These are phyloP conservation scores for Nidularia sp. DNA, from an alignment of 768 basidiomycete genomes.

Conservation along the genomic window DNA sequence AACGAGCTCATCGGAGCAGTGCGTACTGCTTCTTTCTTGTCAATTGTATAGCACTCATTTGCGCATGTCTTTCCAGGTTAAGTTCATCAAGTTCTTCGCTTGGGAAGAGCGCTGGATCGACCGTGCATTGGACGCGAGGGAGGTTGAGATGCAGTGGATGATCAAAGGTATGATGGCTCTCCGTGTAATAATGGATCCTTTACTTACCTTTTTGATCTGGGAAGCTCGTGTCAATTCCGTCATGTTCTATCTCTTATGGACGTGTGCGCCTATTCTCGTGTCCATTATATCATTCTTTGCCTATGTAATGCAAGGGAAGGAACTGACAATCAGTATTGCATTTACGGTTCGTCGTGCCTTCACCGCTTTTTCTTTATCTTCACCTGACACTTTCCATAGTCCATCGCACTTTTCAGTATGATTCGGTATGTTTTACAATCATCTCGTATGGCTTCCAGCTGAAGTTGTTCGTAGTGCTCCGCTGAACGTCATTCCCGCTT, in stretches of 20 bases:
- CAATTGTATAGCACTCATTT: neutral
- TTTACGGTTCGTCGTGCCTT: constrained; percentile 60
- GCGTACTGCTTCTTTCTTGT: constrained; percentile 9
- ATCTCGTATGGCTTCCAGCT: neutral
- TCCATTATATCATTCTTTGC: constrained; percentile 77
- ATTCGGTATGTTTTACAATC: constrained; percentile 42
- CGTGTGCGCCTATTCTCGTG: constrained; percentile 70
- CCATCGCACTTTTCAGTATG: constrained; percentile 85
- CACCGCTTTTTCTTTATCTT: neutral
- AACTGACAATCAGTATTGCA: constrained; percentile 77
- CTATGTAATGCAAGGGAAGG: constrained; percentile 67
- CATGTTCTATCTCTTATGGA: constrained; percentile 71
- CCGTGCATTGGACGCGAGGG: constrained; percentile 58
- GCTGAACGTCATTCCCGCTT: constrained; percentile 75
- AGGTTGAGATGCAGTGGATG: constrained; percentile 74
- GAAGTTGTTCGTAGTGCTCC: constrained; percentile 40
- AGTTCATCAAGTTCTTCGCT: constrained; percentile 83
- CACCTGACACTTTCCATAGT: constrained; percentile 23
- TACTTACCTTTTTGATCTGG: no score
- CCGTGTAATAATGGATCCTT: no score
- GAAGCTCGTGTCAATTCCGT: constrained; percentile 69
- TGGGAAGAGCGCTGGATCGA: constrained; percentile 79
- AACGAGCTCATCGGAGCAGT: constrained; percentile 62
- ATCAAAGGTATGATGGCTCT: constrained; percentile 45
- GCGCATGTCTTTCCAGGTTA: constrained; percentile 32